Base-by-base conservation (phyloP, 345 rosid genomes). In the Camelina neglecta region DNA sequence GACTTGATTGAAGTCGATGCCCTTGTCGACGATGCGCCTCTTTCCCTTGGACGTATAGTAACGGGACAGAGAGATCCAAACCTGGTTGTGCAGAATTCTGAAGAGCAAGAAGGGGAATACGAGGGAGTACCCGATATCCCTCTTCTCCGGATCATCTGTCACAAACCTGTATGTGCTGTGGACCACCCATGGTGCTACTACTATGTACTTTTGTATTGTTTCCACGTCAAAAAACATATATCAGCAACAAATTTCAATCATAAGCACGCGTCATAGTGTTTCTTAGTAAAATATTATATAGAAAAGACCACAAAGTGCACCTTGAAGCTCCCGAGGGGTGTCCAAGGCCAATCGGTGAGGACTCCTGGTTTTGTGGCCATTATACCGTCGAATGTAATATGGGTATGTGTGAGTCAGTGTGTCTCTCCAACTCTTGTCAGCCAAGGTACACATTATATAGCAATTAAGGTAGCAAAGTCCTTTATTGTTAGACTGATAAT, bases 1-100 rank as follows among this genome's bases (percentile, higher is more conserved):
- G 61, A 87, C 85, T 73, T 89, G 95, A 21, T 83, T 78, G 83
- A 86, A 86, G 66, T 89, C 95, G 65, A 89, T 86, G 67, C 81
- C 75, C 71, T 75, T 87, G 67, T 89, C 85, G 8, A 89, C 63
- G 42, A 87, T 82, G 79, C 87, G 83, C 42, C 83, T 83, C 58
- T 69, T 73, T 58, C 91, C 89, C 63, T 71, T 83, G 67, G 86
- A 82, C 2, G 86, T 85, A 12, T 64, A 79, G 68, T 83, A 69
- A 39, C 91, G 90, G 10, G 87, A 85, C 58, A 83, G 31, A 10
- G 84, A 77, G 48, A 87, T 81, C 94, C 94, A 89, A n/a, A 85
- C 68, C 71, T 82, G 88, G 67, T 89, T 81, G 70, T 89, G 91
- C 35, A 89, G 60, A 45, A 81, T 51, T 76, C 91, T 81, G 18